Evolutionary conservation across 805 yeast genomes (phyloP), one percentile per base, ranked within the genome.

Genomic region (Candida maris): DNA sequence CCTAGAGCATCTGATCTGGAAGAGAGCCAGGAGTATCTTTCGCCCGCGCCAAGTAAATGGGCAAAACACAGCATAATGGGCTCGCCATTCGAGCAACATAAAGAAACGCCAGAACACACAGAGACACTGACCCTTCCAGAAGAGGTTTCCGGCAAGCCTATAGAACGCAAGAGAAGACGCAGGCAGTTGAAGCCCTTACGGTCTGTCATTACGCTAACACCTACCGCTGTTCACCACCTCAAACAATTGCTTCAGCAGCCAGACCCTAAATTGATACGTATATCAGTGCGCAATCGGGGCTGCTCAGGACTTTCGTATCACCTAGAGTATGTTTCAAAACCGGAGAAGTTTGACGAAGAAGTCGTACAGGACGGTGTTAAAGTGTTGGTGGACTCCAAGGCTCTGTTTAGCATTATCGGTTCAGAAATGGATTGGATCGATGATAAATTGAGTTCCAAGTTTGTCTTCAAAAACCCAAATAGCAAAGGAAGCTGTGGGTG

Each of bases 361-460:
- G 86, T 93, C 7, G 86, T 77, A 47, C 97, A 91, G 64, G 96
- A 89, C 53, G 97, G 95, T 23, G 94, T 93, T 27, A 85, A 79
- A 59, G 94, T 93, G 3, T 71, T 89, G 37, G 86, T 93, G 30
- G 98, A 93, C 59, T 91, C 97, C 19, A 93, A 93, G 61, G 98
- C 98, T 0, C 70, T 93, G 37, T 89, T 93, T 61, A 82, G 94
- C 49, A 89, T 93, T 30, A 95, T 93, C 40, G 98, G 98, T 1
- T 83, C 95, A 5, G 95, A 89, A 62, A 93, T 93, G 98, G 98
- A 93, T 63, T 93, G 96, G 96, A 70, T 86, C 32, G 97, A 93
- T 56, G 96, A 93, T 55, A 89, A 87, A 60, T 68, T 93, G 45
- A 75, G 88, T 21, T 80, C 93, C 10, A 76, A 94, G 54, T 93